Evolutionary conservation across 768 basidiomycete species (phyloP), one percentile per base, ranked within the genome.

Genomic region (Suillus clintonianus): DNA sequence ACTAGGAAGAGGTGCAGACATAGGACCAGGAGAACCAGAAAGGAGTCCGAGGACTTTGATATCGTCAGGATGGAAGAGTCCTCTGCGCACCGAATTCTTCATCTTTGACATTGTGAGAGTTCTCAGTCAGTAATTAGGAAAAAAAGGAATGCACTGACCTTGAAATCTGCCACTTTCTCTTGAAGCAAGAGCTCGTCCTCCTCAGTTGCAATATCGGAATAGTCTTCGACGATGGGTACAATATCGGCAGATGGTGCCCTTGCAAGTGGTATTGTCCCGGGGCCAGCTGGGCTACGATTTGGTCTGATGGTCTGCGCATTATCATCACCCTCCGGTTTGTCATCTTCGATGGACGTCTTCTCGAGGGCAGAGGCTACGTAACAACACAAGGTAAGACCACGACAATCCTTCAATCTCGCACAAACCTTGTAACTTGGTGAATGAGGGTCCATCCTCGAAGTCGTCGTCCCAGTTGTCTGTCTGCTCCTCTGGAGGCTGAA

Each of bases 391-490:
- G 8, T 37, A 1, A n/a, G 27, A 10, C 55, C 15, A 56, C 45
- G 22, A 10, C 9, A 37, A 10, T 50, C 30, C 48, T 2, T 55
- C 22, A 34, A 45, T 41, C 53, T 43, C 14, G 15, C 62, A 68
- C 62, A 42, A 66, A 83, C 87, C 89, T 79, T 90, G 91, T 36
- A 96, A 75, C 75, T 95, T 97, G 9, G 89, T 87, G 60, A 93
- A 86, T 0, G 94, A 94, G 39, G 95, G 95, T 1, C 91, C 94
- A 67, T 94, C 94, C 72, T 95, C 94, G 67, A 99, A 99, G 72
- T 99, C 97, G 67, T 95, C 94, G 71, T 99, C 97, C 97, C 97
- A 99, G 67, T 95, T 97, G 73, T 97, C 95, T 1, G 89, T 91
- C 73, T 93, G 91, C 67, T 94, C 90, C 78, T 95, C 91, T 19